A percentile compares a stretch with the other conserved stretches of the same genome.
These are phyloP conservation scores for Trichoderma semiorbis DNA, from an alignment of 2,329 filamentous ascomycete species.

Conservation along the genomic window DNA sequence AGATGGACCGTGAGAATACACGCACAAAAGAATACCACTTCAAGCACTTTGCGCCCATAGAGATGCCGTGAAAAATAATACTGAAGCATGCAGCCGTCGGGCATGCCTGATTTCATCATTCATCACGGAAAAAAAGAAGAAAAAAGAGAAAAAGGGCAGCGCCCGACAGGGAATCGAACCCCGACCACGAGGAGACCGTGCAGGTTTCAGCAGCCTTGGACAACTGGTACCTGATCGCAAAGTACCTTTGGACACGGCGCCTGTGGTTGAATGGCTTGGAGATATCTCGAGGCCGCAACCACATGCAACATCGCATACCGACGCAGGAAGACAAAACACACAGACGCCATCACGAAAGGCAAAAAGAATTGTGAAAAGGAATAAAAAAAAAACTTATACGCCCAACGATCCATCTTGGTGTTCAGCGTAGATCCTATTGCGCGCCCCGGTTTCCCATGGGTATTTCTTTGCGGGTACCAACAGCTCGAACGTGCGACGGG, in stretches of 20 bases:
- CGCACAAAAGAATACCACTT: background rate
- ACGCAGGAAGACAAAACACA: background rate
- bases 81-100: background rate
- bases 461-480: conserved; percentile 28
- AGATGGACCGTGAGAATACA: background rate
- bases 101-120: background rate
- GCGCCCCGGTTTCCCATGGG: conserved; percentile 29
- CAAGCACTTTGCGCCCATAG: background rate
- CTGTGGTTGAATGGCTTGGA: background rate
- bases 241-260: background rate
- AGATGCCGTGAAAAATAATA: too few species aligned
- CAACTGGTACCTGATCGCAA: background rate
- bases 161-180: background rate
- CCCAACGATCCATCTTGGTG: conserved; percentile 23
- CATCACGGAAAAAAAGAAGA: background rate
- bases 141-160: background rate
- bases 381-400: conserved; percentile 14
- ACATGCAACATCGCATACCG: background rate
- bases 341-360: background rate
- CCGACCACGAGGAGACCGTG: background rate
- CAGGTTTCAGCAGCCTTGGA: background rate
- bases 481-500: background rate
- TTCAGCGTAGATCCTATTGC: conserved; percentile 26
- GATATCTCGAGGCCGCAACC: background rate
- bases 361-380: background rate